Evolutionary conservation across 495 filamentous ascomycete genomes (phyloP).

Genomic region (Cetradonia linearis): DNA sequence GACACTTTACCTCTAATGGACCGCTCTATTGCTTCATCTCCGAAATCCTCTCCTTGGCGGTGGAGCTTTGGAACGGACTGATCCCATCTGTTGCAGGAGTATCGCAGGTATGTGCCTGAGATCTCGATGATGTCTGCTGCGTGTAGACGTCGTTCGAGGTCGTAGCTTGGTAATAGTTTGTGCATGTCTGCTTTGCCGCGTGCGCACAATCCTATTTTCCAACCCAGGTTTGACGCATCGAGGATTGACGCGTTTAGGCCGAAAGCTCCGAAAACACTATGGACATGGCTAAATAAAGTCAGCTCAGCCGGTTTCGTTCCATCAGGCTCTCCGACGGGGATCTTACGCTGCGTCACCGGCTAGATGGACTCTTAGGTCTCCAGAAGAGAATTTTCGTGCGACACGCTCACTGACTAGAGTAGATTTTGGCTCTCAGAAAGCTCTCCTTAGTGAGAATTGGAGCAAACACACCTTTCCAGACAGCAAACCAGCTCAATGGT

Average conservation of each 20-base stretch:
- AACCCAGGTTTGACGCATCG: slow-evolving; percentile 32
- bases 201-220: slow-evolving; percentile 31
- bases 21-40: not conserved
- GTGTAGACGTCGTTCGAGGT: slow-evolving; percentile 28
- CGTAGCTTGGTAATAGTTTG: slow-evolving; percentile 30
- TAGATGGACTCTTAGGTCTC: slow-evolving; percentile 29
- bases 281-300: slow-evolving; percentile 27
- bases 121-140: slow-evolving; percentile 29
- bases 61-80: not conserved
- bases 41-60: slow-evolving; percentile 7
- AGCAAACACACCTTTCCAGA: slow-evolving; percentile 31
- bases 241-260: slow-evolving; percentile 35
- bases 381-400: slow-evolving; percentile 30
- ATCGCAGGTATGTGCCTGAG: slow-evolving; percentile 31
- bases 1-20: not conserved
- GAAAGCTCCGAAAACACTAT: slow-evolving; percentile 34
- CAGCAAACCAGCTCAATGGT: slow-evolving; percentile 32
- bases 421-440: not conserved
- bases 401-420: slow-evolving; percentile 31
- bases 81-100: slow-evolving; percentile 28
- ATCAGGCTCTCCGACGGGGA: no score
- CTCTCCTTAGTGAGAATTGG: not conserved
- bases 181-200: slow-evolving; percentile 16
- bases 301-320: no score
- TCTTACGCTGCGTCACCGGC: slow-evolving; percentile 32